Evolutionary conservation across 805 yeast genomes (phyloP), one percentile per base, ranked within the genome.

Genomic region (Metschnikowia peoriensis): DNA sequence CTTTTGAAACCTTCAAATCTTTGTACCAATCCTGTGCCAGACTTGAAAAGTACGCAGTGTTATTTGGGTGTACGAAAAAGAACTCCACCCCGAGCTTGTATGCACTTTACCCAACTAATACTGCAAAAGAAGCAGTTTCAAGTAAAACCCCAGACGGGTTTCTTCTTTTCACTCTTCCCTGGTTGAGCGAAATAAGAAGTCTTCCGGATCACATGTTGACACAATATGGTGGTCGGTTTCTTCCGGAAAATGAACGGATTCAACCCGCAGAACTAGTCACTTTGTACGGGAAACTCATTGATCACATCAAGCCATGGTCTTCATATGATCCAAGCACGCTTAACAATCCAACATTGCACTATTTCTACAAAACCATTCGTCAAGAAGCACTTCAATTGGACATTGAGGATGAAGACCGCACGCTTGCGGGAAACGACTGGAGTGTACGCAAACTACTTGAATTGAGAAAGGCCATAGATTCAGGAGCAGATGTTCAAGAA

Each of bases 131-230:
- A 10, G 17, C 14, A 17, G 2, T n/a, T 5, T 32, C 32, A 15
- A 32, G 38, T 14, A 52, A 56, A 12, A 44, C 76, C 32, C 87
- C 93, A 0, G 83, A 87, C 51, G 97, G 97, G 0, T 80, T 93
- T 55, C 83, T 85, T 46, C 66, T 91, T 51, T 76, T 87, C 8
- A 75, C 78, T 32, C 60, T 88, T 22, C 97, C 98, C 1, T 87
- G 80, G 74, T 68, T 81, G 14, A 96, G 90, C 58, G 93, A 89
- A 64, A 67, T 90, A 4, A 73, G 97, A 47, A 75, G 79, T 35
- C 66, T 82, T 4, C 97, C 97, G 0, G 68, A 67, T 17, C 55
- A 66, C 47, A 55, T 62, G 44, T 41, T 65, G 28, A 48, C 53
- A 38, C 56, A 51, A 46, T 44, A 39, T 38, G 49, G 28, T 16